Conservation (phyloP, 2,329 filamentous ascomycete genomes). For the Calonectria multiphialidica region DNA sequence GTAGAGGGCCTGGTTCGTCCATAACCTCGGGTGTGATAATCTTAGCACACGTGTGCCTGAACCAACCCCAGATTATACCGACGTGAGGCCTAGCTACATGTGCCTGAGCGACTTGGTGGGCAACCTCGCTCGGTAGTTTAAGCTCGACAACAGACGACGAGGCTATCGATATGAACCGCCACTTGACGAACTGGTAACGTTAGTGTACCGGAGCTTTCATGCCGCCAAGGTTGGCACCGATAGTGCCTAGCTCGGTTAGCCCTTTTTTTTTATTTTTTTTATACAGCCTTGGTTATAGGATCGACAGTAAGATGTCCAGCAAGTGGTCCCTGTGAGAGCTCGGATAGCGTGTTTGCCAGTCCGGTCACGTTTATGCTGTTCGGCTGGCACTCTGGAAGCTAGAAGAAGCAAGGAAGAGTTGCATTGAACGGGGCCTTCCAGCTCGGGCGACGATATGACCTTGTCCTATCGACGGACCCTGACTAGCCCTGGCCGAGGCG, state of each 20-base stretch:
- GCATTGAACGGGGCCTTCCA: not conserved
- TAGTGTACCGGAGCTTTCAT: not conserved
- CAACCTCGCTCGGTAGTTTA: not conserved
- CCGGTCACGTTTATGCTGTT: not conserved
- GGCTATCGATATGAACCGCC: not conserved
- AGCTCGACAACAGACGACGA: not conserved
- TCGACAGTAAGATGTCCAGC: not conserved
- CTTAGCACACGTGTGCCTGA: not conserved
- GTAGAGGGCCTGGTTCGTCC: not conserved
- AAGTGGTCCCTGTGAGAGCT: not conserved
- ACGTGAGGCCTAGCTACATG: not conserved
- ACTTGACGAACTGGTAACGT: not conserved
- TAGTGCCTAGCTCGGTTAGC: not conserved
- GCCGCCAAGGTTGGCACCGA: not conserved
- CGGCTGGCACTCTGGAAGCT: not conserved
- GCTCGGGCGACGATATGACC: not conserved
- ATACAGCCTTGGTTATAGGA: not conserved
- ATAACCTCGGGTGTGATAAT: not conserved
- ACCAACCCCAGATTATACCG: not conserved
- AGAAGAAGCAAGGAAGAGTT: not conserved
- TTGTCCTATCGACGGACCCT: not conserved
- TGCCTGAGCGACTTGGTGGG: not conserved
- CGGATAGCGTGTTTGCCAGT: constrained; percentile 1
- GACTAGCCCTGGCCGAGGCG: not conserved
- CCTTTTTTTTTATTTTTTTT: not conserved